Base-by-base conservation (phyloP, 345 rosid genomes). In the Camelina laxa region DNA sequence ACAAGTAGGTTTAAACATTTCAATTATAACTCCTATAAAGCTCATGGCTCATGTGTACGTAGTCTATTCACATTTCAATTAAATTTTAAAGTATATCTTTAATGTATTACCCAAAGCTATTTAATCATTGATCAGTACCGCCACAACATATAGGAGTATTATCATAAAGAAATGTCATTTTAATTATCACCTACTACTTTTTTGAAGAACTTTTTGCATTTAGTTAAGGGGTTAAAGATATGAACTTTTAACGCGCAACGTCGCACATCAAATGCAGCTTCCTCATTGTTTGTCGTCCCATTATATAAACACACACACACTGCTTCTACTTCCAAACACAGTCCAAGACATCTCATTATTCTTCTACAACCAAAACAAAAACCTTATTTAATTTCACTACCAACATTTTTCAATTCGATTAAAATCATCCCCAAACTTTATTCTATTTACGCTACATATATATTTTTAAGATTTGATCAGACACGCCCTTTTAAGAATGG, bases 401-500 rank as follows among this genome's bases (percentile, higher is more conserved):
- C 36, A 1, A 60, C 20, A 21, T n/a, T 65, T 35, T 24, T 24
- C 27, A n/a, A 16, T 17, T 49, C 55, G 13, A 45, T 74, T 60
- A 66, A 58, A 21, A 6, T 9, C 17, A 17, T 24, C 55, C 36
- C 58, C 1, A 35, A 66, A 19, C 6, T 45, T 59, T 30, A 59
- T 50, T 49, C 51, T 0, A 24, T 48, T 58, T 48, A 12, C 68
- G 51, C 19, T 51, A 48, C 62, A 4, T 39, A 39, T 17, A 53
- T 24, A 9, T 62, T 15, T 70, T 33, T 0, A 24, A 24, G 27
- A 69, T 62, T 62, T 35, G 50, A 49, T 57, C 62, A 70, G 70
- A 27, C 20, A 45, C 27, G 27, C 4, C 10, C 53, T 51, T 33
- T 14, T 6, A 15, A 38, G 55, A 9, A 76, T 91, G 97, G 88